A percentile compares a stretch with the other conserved stretches of the same genome.
Conservation (phyloP, 2,329 filamentous ascomycete genomes). For the Diaporthe sp. region DNA sequence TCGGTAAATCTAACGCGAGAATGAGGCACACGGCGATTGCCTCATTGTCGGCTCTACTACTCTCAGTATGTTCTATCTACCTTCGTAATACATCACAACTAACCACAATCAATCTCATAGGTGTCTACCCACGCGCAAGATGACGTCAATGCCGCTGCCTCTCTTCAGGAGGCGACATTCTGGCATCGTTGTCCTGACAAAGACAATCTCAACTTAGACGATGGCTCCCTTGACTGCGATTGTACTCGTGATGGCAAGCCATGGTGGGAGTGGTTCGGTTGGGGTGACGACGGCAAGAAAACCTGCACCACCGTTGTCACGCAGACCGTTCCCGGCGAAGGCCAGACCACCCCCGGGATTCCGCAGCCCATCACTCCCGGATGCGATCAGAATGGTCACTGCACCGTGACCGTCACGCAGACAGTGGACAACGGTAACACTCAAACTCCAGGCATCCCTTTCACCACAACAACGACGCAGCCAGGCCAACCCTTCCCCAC, state of each 20-base stretch:
- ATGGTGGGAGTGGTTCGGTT: constrained; percentile 18
- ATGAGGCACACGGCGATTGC: constrained; percentile 6
- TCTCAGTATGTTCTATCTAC: background rate
- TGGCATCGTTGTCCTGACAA: constrained; percentile 15
- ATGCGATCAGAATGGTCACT: constrained; percentile 5
- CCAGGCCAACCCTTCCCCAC: background rate
- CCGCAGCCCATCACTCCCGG: constrained; percentile 2
- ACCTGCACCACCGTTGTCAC: constrained; percentile 3
- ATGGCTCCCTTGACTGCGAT: background rate
- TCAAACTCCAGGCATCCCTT: background rate
- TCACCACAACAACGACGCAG: background rate
- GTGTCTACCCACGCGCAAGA: background rate
- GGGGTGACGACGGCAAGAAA: no score
- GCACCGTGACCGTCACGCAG: constrained; percentile 16
- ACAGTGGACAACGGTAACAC: background rate
- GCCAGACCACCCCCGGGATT: background rate
- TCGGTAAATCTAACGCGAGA: background rate
- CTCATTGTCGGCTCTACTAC: background rate
- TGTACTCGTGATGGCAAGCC: constrained; percentile 13
- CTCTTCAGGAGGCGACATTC: background rate
- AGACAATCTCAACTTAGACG: background rate
- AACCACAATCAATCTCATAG: background rate
- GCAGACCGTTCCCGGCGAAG: background rate
- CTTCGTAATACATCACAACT: background rate
- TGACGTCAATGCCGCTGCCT: background rate